These are phyloP conservation scores for Chrysanthemum seticuspe DNA, from an alignment of 129 eudicot genomes.

Conservation along the genomic window DNA sequence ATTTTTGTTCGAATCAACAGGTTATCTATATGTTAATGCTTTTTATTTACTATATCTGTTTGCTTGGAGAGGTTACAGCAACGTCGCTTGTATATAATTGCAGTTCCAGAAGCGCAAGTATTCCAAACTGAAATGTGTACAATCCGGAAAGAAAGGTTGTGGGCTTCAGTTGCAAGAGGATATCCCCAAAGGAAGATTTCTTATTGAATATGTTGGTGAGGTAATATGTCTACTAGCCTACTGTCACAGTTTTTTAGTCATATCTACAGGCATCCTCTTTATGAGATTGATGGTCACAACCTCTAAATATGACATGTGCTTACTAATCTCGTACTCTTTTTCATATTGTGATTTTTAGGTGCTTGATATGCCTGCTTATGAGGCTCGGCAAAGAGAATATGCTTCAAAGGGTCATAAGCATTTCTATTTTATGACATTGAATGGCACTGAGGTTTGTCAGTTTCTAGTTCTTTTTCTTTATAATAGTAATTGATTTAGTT, in stretches of 20 bases:
- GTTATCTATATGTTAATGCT: conserved; percentile 30
- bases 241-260: background rate
- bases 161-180: conserved; percentile 83
- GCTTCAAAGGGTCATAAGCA: conserved; percentile 87
- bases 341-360: conserved; percentile 44
- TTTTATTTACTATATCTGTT: background rate
- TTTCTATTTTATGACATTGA: conserved; percentile 95
- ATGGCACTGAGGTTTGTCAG: conserved; percentile 77
- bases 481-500: background rate
- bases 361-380: conserved; percentile 86
- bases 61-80: conserved; percentile 7
- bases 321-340: background rate
- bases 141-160: conserved; percentile 84
- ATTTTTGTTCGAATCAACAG: conserved; percentile 92
- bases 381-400: conserved; percentile 81
- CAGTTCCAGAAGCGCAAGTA: conserved; percentile 96
- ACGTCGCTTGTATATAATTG: conserved; percentile 26
- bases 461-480: conserved; percentile 1
- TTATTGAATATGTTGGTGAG: conserved; percentile 98
- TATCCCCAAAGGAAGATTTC: conserved; percentile 77
- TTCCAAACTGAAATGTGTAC: conserved; percentile 63
- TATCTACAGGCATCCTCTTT: background rate
- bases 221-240: conserved; percentile 38
- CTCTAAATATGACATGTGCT: no score
- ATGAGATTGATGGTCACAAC: background rate